Percentiles rank a stretch among this genome's conserved stretches.
These are phyloP conservation scores for Mycena sp. DNA, from an alignment of 1,284 basidiomycete genomes.

Conservation along the genomic window DNA sequence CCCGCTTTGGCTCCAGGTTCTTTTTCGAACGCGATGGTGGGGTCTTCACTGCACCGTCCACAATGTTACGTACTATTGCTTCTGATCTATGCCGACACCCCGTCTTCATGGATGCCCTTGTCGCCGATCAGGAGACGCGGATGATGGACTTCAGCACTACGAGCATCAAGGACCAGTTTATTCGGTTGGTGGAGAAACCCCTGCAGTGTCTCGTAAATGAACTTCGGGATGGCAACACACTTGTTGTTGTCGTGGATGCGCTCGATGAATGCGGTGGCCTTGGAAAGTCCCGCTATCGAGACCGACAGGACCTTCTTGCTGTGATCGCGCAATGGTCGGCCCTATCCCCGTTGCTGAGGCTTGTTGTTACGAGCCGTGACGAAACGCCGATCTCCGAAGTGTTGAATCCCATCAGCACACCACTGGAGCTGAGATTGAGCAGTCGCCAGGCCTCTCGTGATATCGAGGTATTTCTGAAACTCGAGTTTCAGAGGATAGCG, in stretches of 20 bases:
- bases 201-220: constrained; percentile 4
- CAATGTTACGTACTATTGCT: constrained; percentile 37
- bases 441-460: constrained; percentile 5
- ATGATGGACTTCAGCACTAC: constrained; percentile 30
- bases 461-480: constrained; percentile 7
- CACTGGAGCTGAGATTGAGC: neutral
- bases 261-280: constrained; percentile 44
- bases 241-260: constrained; percentile 44
- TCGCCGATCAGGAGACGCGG: constrained; percentile 21
- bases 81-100: constrained; percentile 38
- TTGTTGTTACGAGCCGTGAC: constrained; percentile 43
- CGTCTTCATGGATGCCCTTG: constrained; percentile 28
- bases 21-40: constrained; percentile 38
- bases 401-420: constrained; percentile 27
- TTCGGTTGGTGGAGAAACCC: constrained; percentile 35
- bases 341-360: constrained; percentile 34
- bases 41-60: constrained; percentile 31
- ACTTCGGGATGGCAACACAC: neutral
- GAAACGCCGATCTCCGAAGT: constrained; percentile 34
- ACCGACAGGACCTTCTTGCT: constrained; percentile 30
- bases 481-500: constrained; percentile 1
- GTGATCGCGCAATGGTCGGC: constrained; percentile 33
- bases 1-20: constrained; percentile 37
- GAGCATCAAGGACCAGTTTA: constrained; percentile 34
- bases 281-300: constrained; percentile 15